Percentiles rank a stretch among this genome's conserved stretches.
These are phyloP conservation scores for Boehmeria nivea DNA, from an alignment of 306 rosid species.

Conservation along the genomic window DNA sequence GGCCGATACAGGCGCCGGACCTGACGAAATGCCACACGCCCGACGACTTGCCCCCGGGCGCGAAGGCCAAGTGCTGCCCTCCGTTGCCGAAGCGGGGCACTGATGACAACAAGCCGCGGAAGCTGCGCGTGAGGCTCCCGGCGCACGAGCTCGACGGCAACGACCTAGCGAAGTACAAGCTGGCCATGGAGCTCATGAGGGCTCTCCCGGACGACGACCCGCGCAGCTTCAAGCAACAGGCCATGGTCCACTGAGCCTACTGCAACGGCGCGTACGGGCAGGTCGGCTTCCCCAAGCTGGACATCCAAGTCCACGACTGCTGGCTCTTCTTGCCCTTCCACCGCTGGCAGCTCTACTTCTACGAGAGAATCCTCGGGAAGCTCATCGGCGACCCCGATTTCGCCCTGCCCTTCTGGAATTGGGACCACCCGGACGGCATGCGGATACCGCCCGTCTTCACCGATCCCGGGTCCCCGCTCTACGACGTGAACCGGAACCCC, in stretches of 20 bases:
- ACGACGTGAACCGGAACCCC: conserved; percentile 37
- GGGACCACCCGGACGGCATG: conserved; percentile 63
- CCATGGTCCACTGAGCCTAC: conserved; percentile 72
- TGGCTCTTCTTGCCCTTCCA: conserved; percentile 90
- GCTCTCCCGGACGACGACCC: conserved; percentile 55
- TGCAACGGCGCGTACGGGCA: conserved; percentile 69
- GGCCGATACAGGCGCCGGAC: too few species aligned
- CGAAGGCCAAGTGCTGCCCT: too few species aligned
- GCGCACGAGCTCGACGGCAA: conserved; percentile 45
- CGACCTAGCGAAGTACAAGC: conserved; percentile 44
- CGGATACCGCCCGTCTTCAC: conserved; percentile 37
- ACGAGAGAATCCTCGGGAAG: conserved; percentile 67
- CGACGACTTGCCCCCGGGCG: too few species aligned
- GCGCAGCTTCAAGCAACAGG: conserved; percentile 61
- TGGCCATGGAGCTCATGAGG: conserved; percentile 57
- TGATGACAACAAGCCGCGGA: too few species aligned
- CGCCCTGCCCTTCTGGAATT: conserved; percentile 74
- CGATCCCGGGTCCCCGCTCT: conserved; percentile 41
- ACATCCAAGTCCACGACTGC: conserved; percentile 55
- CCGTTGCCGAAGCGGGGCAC: too few species aligned
- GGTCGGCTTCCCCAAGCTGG: conserved; percentile 49
- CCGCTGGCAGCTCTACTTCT: conserved; percentile 64
- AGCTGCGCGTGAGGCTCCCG: conserved; percentile 45
- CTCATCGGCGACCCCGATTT: conserved; percentile 60
- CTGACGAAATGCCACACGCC: too few species aligned